Percentiles rank a stretch among this genome's conserved stretches.
Conservation (phyloP, 2,329 filamentous ascomycete species). For the Orbilia javanica region DNA sequence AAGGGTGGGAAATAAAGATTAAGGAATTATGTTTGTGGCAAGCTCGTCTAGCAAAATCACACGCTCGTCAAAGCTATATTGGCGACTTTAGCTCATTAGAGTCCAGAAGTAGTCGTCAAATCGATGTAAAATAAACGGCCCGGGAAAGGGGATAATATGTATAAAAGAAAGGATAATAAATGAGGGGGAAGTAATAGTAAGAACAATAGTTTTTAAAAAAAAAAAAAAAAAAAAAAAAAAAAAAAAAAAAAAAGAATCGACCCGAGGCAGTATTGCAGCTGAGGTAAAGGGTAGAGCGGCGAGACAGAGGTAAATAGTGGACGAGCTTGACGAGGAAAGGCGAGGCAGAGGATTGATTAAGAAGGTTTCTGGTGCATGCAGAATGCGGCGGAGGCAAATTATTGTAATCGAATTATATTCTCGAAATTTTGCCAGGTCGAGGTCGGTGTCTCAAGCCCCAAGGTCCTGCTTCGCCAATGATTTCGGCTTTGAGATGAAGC, state of each 20-base stretch:
- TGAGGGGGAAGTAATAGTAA: too few species aligned
- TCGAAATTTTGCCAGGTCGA: constrained; percentile 37
- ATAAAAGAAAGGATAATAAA: too few species aligned
- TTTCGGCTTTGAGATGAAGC: constrained; percentile 31
- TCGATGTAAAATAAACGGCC: constrained; percentile 14
- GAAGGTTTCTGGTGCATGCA: constrained; percentile 34
- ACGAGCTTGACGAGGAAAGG: constrained; percentile 19
- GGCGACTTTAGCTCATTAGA: constrained; percentile 26
- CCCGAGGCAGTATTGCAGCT: neutral
- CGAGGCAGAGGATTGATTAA: constrained; percentile 40
- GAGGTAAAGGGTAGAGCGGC: constrained; percentile 25
- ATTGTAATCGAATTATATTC: constrained; percentile 35
- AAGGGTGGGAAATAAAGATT: constrained; percentile 41
- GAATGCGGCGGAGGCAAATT: constrained; percentile 49
- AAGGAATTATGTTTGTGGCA: constrained; percentile 50
- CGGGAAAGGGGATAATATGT: constrained; percentile 1
- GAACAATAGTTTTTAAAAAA: neutral
- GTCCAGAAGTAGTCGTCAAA: constrained; percentile 4
- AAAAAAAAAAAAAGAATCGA: neutral
- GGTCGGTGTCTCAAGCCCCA: constrained; percentile 25
- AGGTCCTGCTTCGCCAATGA: constrained; percentile 30
- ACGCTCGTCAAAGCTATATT: constrained; percentile 28
- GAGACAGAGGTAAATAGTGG: constrained; percentile 17
- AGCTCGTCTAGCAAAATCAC: constrained; percentile 29
- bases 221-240: neutral